Evolutionary conservation across 495 filamentous ascomycete species (phyloP), one percentile per base, ranked within the genome.

Genomic region (Penicillium pancosmium): DNA sequence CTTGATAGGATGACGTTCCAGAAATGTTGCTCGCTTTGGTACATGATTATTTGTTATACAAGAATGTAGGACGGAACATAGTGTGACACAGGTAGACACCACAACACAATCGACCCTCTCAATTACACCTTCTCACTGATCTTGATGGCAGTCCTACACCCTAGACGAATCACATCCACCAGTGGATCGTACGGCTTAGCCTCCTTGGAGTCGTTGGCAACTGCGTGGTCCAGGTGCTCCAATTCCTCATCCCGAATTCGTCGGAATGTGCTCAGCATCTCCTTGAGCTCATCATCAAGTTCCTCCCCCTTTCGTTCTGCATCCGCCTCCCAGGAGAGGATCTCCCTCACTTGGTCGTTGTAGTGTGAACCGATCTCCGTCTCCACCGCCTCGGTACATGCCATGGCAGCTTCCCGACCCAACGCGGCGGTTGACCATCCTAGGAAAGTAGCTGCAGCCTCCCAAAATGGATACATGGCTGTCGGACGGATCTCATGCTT

Each of bases 361-460:
- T 98, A 98, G 73, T 98, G 94, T 15, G 84, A 84, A 1, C 95
- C 94, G 62, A 98, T 98, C 79, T 98, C 94, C 31, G 95, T 98
- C 78, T 98, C 94, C 31, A 98, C 92, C 5, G 94, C 94, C 75
- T 98, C 94, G 11, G 94, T 98, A 69, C 94, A 98, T 21, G 95
- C 94, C 94, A 98, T 98, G 4, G 94, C 92, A 0, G 94, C 93
- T 76, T 98, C 93, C 40, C 90, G 84, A 0, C 95, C 92, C 81
- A 98, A 81, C n/a, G 92, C 71, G 0, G 87, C 94, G 1, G 94
- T 98, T 3, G 84, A 82, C 89, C 95, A 96, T 13, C 94, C 94
- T 3, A 98, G 74, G 2, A 88, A 89, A 0, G 91, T 88, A 11
- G 95, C 91, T 0, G 92, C 85, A 11, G 84, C 79, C n/a, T 86